These are phyloP conservation scores for Pseudogymnoascus sp. DNA, from an alignment of 2,329 filamentous ascomycete genomes.

Conservation along the genomic window DNA sequence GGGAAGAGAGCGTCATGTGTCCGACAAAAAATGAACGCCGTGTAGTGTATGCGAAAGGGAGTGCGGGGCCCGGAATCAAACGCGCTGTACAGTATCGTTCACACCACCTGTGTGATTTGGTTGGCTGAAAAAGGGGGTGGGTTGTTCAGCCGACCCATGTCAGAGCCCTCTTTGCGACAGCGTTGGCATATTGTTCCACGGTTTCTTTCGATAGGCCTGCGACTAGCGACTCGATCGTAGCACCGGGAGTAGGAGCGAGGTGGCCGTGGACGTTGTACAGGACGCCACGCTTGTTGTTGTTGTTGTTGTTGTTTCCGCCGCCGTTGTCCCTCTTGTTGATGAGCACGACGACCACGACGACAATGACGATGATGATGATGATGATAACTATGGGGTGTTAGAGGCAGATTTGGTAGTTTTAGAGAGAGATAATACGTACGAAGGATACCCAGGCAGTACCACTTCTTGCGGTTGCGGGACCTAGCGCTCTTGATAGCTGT, in stretches of 20 bases:
- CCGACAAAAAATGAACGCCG: background rate
- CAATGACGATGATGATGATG: conserved; percentile 40
- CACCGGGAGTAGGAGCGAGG: conserved; percentile 32
- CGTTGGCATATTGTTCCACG: background rate
- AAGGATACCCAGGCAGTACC: conserved; percentile 80
- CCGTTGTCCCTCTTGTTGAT: conserved; percentile 29
- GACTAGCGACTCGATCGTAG: conserved; percentile 33
- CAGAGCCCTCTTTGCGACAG: background rate
- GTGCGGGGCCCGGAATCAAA: background rate
- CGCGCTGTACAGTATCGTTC: background rate
- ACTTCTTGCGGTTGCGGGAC: conserved; percentile 79
- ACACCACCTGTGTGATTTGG: background rate
- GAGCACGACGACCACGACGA: conserved; percentile 41
- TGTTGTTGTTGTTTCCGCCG: conserved; percentile 2
- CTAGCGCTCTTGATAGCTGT: conserved; percentile 76
- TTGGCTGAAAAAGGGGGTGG: background rate
- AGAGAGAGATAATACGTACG: conserved; percentile 29
- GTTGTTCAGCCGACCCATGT: background rate
- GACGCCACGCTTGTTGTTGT: conserved; percentile 6
- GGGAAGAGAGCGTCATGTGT: background rate
- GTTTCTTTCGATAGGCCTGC: background rate
- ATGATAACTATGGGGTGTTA: conserved; percentile 38
- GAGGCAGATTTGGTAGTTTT: conserved; percentile 10
- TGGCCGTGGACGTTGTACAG: conserved; percentile 11
- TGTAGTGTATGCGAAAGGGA: background rate